phyloP scores from a whole-genome alignment of 2,329 filamentous ascomycete species.

The Geosmithia putterillii region DNA sequence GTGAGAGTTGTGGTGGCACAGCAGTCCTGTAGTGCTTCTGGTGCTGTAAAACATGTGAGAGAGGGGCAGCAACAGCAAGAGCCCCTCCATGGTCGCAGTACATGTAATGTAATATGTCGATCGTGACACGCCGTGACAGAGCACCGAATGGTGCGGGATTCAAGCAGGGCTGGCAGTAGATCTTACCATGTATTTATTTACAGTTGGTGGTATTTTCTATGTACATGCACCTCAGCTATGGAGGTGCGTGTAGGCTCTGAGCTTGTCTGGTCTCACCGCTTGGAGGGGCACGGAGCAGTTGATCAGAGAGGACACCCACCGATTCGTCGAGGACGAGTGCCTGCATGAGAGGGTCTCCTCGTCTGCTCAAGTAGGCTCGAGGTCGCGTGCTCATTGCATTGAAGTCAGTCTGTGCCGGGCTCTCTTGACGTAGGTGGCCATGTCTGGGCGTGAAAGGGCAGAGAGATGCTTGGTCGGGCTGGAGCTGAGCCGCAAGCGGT shows the following conservation, averaged over 20 bases:
- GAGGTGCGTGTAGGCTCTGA: neutral
- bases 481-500: neutral
- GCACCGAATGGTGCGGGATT: too few relatives aligned
- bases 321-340: neutral
- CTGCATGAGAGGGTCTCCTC: neutral
- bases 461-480: neutral
- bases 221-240: too few relatives aligned
- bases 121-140: too few relatives aligned
- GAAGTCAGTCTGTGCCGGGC: neutral
- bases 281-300: neutral
- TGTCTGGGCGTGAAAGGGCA: neutral
- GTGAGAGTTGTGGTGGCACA: neutral
- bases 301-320: neutral
- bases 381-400: neutral
- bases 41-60: neutral
- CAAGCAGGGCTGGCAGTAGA: too few relatives aligned
- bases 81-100: neutral
- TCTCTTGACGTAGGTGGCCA: neutral
- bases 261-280: neutral
- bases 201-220: too few relatives aligned
- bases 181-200: neutral
- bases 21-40: neutral
- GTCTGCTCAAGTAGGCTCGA: neutral
- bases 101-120: too few relatives aligned
- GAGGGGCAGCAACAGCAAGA: neutral